Conservation (phyloP, 257 asterid species). For the Knoxia roxburghii region DNA sequence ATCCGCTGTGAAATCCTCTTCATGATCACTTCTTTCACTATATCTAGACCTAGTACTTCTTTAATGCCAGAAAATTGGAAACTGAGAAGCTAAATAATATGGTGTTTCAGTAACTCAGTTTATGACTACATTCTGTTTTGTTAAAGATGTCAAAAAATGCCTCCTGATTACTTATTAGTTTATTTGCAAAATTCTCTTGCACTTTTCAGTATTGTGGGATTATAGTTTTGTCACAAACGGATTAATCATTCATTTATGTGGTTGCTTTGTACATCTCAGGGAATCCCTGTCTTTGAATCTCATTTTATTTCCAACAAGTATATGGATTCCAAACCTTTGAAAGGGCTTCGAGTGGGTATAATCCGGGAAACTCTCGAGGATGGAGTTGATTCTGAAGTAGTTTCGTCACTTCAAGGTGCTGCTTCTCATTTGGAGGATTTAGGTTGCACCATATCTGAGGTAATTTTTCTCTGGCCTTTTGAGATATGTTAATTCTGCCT, state of each 20-base stretch:
- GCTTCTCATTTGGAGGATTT: slow-evolving; percentile 82
- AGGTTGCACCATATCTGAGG: slow-evolving; percentile 80
- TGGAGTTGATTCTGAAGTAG: slow-evolving; percentile 76
- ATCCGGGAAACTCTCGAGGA: slow-evolving; percentile 81
- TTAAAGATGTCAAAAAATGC: neutral
- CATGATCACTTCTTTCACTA: neutral
- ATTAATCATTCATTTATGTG: slow-evolving; percentile 1
- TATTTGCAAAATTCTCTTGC: neutral
- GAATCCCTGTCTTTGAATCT: slow-evolving; percentile 60
- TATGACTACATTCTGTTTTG: neutral
- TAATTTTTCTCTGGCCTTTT: slow-evolving; percentile 16
- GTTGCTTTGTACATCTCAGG: slow-evolving; percentile 52
- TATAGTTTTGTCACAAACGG: neutral
- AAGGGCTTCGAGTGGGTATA: slow-evolving; percentile 83
- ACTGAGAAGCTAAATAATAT: neutral
- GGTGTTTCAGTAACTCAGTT: no score
- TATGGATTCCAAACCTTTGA: slow-evolving; percentile 71
- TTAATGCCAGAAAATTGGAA: neutral
- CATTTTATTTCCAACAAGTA: slow-evolving; percentile 49
- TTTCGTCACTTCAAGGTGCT: slow-evolving; percentile 63
- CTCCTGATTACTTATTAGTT: neutral
- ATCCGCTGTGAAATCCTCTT: neutral
- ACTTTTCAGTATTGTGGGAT: neutral
- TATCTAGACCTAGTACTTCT: neutral
- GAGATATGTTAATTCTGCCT: neutral